Evolutionary conservation across 2,329 filamentous ascomycete species (phyloP).

Genomic region (Ophiostoma australiae): DNA sequence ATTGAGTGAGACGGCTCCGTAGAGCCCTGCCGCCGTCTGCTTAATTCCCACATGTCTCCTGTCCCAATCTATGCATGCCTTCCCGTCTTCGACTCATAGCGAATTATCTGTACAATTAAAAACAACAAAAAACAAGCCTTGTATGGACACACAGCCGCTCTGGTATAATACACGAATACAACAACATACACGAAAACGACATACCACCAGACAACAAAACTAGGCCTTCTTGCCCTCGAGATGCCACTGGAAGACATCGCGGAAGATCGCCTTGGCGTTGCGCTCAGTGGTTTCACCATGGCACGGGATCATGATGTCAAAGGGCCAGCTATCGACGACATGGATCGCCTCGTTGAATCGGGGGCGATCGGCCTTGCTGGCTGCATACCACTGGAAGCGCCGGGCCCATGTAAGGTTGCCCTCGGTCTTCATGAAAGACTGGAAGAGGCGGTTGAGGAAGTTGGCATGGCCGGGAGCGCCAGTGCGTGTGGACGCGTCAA

Average conservation of each 20-base stretch:
- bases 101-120: neutral
- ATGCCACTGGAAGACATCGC: slow-evolving; percentile 80
- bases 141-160: neutral
- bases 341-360: slow-evolving; percentile 66
- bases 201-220: neutral
- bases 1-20: neutral
- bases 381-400: slow-evolving; percentile 74
- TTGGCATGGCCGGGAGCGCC: slow-evolving; percentile 43
- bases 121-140: neutral
- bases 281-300: slow-evolving; percentile 85
- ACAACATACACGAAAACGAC: neutral
- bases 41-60: neutral
- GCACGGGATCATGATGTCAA: slow-evolving; percentile 79
- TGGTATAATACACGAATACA: slow-evolving; percentile 6
- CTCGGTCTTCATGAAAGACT: slow-evolving; percentile 54
- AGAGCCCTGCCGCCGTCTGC: neutral
- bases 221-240: slow-evolving; percentile 36
- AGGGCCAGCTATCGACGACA: slow-evolving; percentile 74
- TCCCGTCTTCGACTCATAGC: neutral
- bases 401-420: slow-evolving; percentile 70
- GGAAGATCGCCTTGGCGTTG: slow-evolving; percentile 67
- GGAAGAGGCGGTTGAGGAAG: slow-evolving; percentile 43
- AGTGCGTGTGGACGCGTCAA: slow-evolving; percentile 30
- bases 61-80: neutral
- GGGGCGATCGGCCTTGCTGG: slow-evolving; percentile 54